Evolutionary conservation across 805 yeast species (phyloP).

Genomic region (Naumovozyma baii): DNA sequence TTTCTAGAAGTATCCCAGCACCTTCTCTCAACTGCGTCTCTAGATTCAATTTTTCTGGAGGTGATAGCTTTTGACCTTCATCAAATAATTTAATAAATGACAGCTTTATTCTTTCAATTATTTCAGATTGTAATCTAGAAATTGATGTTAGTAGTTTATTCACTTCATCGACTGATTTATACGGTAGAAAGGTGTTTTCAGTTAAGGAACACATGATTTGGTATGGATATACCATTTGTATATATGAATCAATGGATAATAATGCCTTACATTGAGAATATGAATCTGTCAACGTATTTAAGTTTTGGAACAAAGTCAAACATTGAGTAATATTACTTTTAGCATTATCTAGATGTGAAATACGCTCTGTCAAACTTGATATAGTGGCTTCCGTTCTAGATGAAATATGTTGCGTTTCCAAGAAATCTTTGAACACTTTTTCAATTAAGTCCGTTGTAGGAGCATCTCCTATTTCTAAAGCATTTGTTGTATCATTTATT

Average conservation of each 20-base stretch:
- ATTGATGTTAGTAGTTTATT: slow-evolving; percentile 24
- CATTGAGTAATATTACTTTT: slow-evolving; percentile 76
- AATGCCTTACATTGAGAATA: slow-evolving; percentile 17
- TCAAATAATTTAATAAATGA: slow-evolving; percentile 5
- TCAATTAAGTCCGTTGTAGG: slow-evolving; percentile 14
- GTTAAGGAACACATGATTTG: slow-evolving; percentile 27
- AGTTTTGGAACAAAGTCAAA: slow-evolving; percentile 76
- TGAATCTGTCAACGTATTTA: slow-evolving; percentile 68
- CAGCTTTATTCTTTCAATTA: slow-evolving; percentile 16
- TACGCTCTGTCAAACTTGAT: slow-evolving; percentile 61
- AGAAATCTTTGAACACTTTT: slow-evolving; percentile 39
- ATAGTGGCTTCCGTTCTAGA: slow-evolving; percentile 55
- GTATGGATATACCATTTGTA: slow-evolving; percentile 23
- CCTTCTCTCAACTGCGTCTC: slow-evolving; percentile 34
- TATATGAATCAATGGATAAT: slow-evolving; percentile 10
- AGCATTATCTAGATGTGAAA: slow-evolving; percentile 68
- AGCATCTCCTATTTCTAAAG: not conserved
- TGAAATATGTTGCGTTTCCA: slow-evolving; percentile 74
- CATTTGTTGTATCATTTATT: not conserved
- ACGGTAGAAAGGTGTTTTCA: slow-evolving; percentile 41
- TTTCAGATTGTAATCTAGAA: slow-evolving; percentile 19
- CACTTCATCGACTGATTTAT: slow-evolving; percentile 68
- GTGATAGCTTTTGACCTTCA: slow-evolving; percentile 6
- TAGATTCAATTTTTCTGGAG: slow-evolving; percentile 7
- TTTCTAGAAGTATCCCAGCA: slow-evolving; percentile 66